Evolutionary conservation across 495 filamentous ascomycete species (phyloP), one percentile per base, ranked within the genome.

Genomic region (Penicillium flavigenum): DNA sequence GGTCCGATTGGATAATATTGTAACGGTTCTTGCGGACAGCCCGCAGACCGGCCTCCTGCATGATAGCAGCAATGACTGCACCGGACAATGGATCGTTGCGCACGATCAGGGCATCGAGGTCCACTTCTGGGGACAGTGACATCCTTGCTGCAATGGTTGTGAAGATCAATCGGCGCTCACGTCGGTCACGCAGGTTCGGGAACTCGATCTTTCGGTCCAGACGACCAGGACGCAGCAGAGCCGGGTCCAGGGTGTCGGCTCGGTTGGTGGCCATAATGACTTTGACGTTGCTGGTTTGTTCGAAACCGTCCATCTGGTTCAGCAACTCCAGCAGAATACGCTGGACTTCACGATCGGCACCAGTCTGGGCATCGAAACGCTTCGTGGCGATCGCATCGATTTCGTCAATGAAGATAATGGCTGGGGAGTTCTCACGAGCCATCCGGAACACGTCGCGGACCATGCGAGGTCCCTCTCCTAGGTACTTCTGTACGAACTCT

Each of bases 221-320:
- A 74, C 94, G 91, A 56, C 94, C 94, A 19, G 94, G 94, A 57
- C 94, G 90, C 46, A 98, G 83, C 63, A 98, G 76, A 12, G 94
- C 94, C 4, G 94, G 94, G 68, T 98, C 94, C 49, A 98, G 80
- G 14, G 95, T 98, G 67, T 98, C 94, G 47, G 94, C 95, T 63
- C 94, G 86, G 78, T 98, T 98, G 60, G 94, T 98, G 55, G 94
- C 94, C 94, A 98, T 98, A 78, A 98, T 98, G 67, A 98, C 94
- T 76, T 98, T 98, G 72, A 98, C 95, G 70, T 98, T 98, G 75
- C 90, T 88, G 2, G 91, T 93, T 72, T 98, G 94, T 72, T 98
- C 94, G 76, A 98, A 98, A 59, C 94, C 94, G 74, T 98, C 94
- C 94, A 98, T 98, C 76, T 98, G 94, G 77, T 98, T 98, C 56